These are phyloP conservation scores for Colletotrichum lini DNA, from an alignment of 2,329 filamentous ascomycete genomes.

Conservation along the genomic window DNA sequence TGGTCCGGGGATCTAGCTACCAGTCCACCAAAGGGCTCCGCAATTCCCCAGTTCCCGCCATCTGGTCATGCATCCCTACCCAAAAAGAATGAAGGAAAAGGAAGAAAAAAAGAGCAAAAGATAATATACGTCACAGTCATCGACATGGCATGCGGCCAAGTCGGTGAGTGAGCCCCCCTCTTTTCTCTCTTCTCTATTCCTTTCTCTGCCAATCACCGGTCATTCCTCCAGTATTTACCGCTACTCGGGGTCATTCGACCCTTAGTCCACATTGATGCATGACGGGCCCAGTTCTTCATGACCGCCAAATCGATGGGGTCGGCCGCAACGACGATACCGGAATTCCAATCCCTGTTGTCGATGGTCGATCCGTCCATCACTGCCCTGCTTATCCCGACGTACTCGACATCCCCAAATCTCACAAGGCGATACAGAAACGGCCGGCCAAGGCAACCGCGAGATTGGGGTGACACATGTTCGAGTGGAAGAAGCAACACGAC, in stretches of 20 bases:
- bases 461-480: conserved; percentile 27
- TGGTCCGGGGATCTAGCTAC: not conserved
- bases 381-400: not conserved
- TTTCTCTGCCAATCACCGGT: not conserved
- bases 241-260: conserved; percentile 14
- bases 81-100: conserved; percentile 6
- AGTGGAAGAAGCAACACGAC: conserved; percentile 21
- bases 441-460: conserved; percentile 15
- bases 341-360: not conserved
- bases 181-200: not conserved
- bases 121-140: conserved; percentile 7
- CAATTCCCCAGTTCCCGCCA: conserved; percentile 25
- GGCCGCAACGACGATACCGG: not conserved
- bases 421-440: conserved; percentile 12
- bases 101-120: too few species aligned
- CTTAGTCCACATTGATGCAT: conserved; percentile 28
- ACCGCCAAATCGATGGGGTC: conserved; percentile 17
- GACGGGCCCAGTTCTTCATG: conserved; percentile 20
- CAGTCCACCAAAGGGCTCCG: not conserved
- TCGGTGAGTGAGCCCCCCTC: conserved; percentile 26
- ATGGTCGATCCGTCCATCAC: conserved; percentile 15
- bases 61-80: conserved; percentile 38
- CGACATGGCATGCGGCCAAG: conserved; percentile 16
- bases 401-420: not conserved
- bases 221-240: conserved; percentile 28